Conservation (phyloP, 345 rosid species). For the Tarenaya hassleriana region DNA sequence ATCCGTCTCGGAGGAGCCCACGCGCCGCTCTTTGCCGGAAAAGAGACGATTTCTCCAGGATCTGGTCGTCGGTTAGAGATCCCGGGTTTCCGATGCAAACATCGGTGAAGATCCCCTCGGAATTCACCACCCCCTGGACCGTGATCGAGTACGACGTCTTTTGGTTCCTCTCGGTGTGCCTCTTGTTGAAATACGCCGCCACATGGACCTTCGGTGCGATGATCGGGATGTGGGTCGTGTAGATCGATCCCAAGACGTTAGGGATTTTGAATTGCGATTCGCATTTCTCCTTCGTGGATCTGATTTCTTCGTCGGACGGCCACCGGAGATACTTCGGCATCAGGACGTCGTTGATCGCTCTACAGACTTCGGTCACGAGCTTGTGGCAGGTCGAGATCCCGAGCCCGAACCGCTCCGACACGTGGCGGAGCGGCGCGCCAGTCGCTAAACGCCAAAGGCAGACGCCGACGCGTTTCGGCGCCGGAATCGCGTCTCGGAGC, state of each 20-base stretch:
- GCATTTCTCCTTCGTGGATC: constrained; percentile 35
- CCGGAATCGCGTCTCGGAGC: constrained; percentile 84
- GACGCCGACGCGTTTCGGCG: constrained; percentile 82
- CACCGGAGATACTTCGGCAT: constrained; percentile 65
- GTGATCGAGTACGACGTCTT: constrained; percentile 79
- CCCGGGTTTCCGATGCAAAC: constrained; percentile 86
- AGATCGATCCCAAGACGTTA: constrained; percentile 67
- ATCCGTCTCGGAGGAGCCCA: constrained; percentile 51
- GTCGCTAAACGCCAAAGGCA: constrained; percentile 86
- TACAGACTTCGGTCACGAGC: constrained; percentile 73
- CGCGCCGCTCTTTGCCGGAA: constrained; percentile 47
- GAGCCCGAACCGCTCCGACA: constrained; percentile 73
- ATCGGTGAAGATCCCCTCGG: constrained; percentile 63
- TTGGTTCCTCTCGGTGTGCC: constrained; percentile 79
- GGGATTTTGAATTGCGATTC: constrained; percentile 47
- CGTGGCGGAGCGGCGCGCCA: constrained; percentile 74
- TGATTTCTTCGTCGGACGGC: constrained; percentile 49
- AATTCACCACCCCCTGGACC: constrained; percentile 73
- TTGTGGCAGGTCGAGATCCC: constrained; percentile 90
- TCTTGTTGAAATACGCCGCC: constrained; percentile 64
- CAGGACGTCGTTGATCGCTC: constrained; percentile 55
- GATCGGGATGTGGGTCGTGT: constrained; percentile 78
- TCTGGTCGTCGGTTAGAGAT: constrained; percentile 66
- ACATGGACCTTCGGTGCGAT: constrained; percentile 72
- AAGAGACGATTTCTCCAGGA: constrained; percentile 63